These are phyloP conservation scores for Suillus alpinus DNA, from an alignment of 768 basidiomycete species.

Conservation along the genomic window DNA sequence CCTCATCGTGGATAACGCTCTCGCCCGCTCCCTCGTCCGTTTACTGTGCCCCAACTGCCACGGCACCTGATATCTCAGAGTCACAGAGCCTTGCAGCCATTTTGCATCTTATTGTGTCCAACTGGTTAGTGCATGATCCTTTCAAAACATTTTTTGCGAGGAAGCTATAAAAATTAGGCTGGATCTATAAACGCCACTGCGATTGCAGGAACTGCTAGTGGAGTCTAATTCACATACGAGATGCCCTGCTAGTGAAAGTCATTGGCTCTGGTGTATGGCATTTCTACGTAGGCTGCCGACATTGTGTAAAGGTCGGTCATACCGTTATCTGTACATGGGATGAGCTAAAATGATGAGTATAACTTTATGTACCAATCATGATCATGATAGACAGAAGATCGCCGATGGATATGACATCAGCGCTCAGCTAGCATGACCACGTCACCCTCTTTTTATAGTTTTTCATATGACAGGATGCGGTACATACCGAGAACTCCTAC, in stretches of 20 bases:
- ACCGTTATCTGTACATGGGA: conserved; percentile 37
- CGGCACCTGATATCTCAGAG: conserved; percentile 30
- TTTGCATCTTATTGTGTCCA: conserved; percentile 64
- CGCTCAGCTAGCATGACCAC: conserved; percentile 16
- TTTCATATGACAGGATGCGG: neutral
- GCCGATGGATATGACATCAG: conserved; percentile 43
- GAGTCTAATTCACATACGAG: conserved; percentile 27
- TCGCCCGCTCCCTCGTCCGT: neutral
- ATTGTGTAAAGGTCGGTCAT: conserved; percentile 31
- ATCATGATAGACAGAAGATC: too few relatives aligned
- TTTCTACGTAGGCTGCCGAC: conserved; percentile 44
- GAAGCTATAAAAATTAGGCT: conserved; percentile 42
- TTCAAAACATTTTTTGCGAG: conserved; percentile 57
- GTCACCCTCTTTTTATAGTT: neutral
- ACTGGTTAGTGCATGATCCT: conserved; percentile 59
- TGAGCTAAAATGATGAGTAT: too few relatives aligned
- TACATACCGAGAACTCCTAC: neutral
- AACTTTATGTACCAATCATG: too few relatives aligned
- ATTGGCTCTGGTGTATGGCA: conserved; percentile 50
- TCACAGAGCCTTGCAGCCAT: conserved; percentile 69
- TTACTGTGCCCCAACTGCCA: neutral
- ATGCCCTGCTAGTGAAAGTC: conserved; percentile 46
- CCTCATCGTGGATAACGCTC: too few relatives aligned
- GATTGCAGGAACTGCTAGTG: conserved; percentile 32
- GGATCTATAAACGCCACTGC: neutral